Conservation (phyloP, 2,329 filamentous ascomycete genomes). For the Cladophialophora carrionii region DNA sequence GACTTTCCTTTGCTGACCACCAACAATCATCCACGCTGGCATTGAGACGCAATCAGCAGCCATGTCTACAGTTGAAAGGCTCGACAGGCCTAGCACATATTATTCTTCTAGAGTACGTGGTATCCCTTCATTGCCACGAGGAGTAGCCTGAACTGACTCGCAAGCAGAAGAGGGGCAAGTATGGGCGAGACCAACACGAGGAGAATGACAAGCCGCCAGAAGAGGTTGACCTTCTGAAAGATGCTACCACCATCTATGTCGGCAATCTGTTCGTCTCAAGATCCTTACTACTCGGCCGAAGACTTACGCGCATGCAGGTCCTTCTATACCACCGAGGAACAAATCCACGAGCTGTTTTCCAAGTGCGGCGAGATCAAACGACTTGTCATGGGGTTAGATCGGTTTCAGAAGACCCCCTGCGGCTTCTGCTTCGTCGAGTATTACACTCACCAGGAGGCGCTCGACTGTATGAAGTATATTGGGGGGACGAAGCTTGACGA, state of each 20-base stretch:
- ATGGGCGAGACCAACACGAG: slow-evolving; percentile 61
- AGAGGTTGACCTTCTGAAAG: slow-evolving; percentile 75
- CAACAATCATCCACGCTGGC: neutral
- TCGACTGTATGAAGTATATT: slow-evolving; percentile 98
- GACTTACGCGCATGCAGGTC: slow-evolving; percentile 59
- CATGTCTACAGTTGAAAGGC: slow-evolving; percentile 78
- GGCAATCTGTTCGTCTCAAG: slow-evolving; percentile 75
- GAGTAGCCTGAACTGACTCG: slow-evolving; percentile 9
- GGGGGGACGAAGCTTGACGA: slow-evolving; percentile 98
- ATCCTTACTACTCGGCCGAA: slow-evolving; percentile 12
- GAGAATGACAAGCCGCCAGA: slow-evolving; percentile 59
- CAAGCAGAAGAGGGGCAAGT: slow-evolving; percentile 70
- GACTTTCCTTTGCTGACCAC: neutral
- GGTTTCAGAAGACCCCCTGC: slow-evolving; percentile 96
- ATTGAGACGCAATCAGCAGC: slow-evolving; percentile 9
- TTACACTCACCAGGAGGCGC: slow-evolving; percentile 93
- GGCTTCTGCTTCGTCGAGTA: slow-evolving; percentile 99
- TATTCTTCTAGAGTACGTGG: slow-evolving; percentile 74
- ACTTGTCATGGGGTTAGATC: slow-evolving; percentile 94
- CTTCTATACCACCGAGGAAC: slow-evolving; percentile 98
- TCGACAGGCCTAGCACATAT: slow-evolving; percentile 95
- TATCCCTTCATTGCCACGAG: neutral
- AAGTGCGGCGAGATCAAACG: slow-evolving; percentile 97
- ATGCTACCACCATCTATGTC: slow-evolving; percentile 94
- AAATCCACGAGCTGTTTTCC: slow-evolving; percentile 94